Conservation (phyloP, 495 filamentous ascomycete genomes). For the Hamigera avellanea region DNA sequence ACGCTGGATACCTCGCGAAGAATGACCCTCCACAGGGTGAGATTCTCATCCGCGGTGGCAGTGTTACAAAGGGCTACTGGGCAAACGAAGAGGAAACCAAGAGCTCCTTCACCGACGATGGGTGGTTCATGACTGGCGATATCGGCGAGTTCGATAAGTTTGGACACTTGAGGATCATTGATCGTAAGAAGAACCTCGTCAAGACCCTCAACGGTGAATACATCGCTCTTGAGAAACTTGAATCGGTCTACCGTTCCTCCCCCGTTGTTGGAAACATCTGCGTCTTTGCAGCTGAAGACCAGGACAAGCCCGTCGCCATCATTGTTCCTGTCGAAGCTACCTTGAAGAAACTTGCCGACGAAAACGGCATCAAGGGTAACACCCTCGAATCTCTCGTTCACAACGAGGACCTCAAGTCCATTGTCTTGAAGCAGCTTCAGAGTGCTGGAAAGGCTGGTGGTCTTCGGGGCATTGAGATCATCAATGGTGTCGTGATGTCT, state of each 20-base stretch:
- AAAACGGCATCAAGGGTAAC: slow-evolving; percentile 58
- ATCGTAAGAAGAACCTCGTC: slow-evolving; percentile 96
- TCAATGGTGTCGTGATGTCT: slow-evolving; percentile 82
- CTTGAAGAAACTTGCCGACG: slow-evolving; percentile 70
- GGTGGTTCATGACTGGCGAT: slow-evolving; percentile 95
- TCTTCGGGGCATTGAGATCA: slow-evolving; percentile 76
- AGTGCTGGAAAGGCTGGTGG: slow-evolving; percentile 61
- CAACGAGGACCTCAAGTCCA: slow-evolving; percentile 63
- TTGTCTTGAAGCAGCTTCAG: slow-evolving; percentile 80
- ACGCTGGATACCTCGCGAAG: slow-evolving; percentile 80
- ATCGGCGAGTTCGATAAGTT: slow-evolving; percentile 81
- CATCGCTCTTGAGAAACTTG: slow-evolving; percentile 97
- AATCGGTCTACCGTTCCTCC: slow-evolving; percentile 82
- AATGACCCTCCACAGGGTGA: slow-evolving; percentile 92
- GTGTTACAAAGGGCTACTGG: slow-evolving; percentile 64
- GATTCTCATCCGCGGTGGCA: slow-evolving; percentile 79
- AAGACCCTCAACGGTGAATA: slow-evolving; percentile 97
- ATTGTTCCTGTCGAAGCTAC: slow-evolving; percentile 82
- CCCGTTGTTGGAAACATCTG: slow-evolving; percentile 90
- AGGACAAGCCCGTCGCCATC: slow-evolving; percentile 83
- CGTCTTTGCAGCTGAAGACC: slow-evolving; percentile 70
- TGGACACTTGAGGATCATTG: slow-evolving; percentile 80
- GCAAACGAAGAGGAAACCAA: slow-evolving; percentile 78
- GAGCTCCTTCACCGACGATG: slow-evolving; percentile 59
- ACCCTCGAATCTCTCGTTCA: slow-evolving; percentile 71